These are phyloP conservation scores for Bombardia bombarda DNA, from an alignment of 495 filamentous ascomycete species.

Conservation along the genomic window DNA sequence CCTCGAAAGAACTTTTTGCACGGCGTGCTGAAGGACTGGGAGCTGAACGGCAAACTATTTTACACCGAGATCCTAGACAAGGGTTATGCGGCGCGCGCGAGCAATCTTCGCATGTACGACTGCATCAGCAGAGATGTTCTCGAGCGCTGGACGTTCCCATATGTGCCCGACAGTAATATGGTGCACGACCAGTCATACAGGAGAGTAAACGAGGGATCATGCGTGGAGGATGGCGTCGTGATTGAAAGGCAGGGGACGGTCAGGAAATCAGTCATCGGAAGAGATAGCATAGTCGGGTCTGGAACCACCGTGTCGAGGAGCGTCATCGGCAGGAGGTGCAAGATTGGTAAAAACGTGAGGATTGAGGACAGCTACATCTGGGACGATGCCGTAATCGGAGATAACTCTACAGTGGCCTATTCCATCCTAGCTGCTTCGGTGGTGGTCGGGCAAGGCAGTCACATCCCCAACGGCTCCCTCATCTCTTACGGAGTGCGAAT, in stretches of 20 bases:
- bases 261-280: constrained; percentile 64
- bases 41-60: constrained; percentile 92
- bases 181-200: constrained; percentile 67
- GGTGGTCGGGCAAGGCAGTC: constrained; percentile 61
- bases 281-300: constrained; percentile 65
- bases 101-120: constrained; percentile 83
- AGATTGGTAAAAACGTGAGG: constrained; percentile 73
- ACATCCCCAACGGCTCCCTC: constrained; percentile 61
- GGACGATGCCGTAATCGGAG: constrained; percentile 71
- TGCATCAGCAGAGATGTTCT: constrained; percentile 85
- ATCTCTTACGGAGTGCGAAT: constrained; percentile 74
- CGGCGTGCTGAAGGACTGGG: constrained; percentile 90
- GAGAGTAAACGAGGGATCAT: constrained; percentile 60
- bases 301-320: constrained; percentile 60
- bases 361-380: constrained; percentile 84
- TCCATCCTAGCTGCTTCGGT: constrained; percentile 70
- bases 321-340: constrained; percentile 73
- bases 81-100: constrained; percentile 74
- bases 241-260: constrained; percentile 40
- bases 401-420: constrained; percentile 58
- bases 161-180: constrained; percentile 84
- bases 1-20: constrained; percentile 83
- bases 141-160: constrained; percentile 83
- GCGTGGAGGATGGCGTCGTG: constrained; percentile 62
- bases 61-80: constrained; percentile 80